Evolutionary conservation across 2,329 filamentous ascomycete species (phyloP), one percentile per base, ranked within the genome.

Genomic region (Fusarium sororula): DNA sequence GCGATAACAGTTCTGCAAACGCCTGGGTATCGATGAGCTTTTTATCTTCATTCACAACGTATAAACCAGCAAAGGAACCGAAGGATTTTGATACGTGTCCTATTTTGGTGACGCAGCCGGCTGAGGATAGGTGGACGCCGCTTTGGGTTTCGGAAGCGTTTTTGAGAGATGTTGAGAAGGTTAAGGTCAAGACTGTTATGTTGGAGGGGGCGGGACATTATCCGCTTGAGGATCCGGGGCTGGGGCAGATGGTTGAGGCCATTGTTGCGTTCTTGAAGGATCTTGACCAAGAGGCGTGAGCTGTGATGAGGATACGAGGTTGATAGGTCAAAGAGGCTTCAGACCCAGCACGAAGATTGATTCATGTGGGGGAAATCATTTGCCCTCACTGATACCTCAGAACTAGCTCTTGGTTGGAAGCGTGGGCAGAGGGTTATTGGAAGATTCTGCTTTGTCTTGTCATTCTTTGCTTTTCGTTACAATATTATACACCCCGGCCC

Each of bases 51-150:
- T 53, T 51, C 0, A 44, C 5, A 0, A 42, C 57, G 1, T 69
- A 57, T 15, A 63, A 63, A 2, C 66, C 65, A 0, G n/a, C n/a
- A 0, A 69, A 63, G 24, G 64, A 69, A 6, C 57, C 66, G 2
- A 44, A 30, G 0, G 66, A 69, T 1, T 69, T 69, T 11, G 65
- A 69, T n/a, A 39, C 32, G 3, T 69, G 66, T 26, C 66, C 64
- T 4, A 47, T 69, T 15, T 18, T 69, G 17, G n/a, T 63, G 44
- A 69, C 64, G 2, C 57, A 69, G 28, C 66, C 66, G 0, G 57
- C 42, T 0, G 28, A 57, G 7, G 66, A 69, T 12, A 4, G 39
- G 0, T 69, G 66, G 65, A 64, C 50, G 22, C 50, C 57, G 3
- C 6, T 63, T 14, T 69, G 44, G 57, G 50, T 64, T 0, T 55